Base-by-base conservation (phyloP, 1,284 basidiomycete genomes). In the Ceratobasidium sp. region DNA sequence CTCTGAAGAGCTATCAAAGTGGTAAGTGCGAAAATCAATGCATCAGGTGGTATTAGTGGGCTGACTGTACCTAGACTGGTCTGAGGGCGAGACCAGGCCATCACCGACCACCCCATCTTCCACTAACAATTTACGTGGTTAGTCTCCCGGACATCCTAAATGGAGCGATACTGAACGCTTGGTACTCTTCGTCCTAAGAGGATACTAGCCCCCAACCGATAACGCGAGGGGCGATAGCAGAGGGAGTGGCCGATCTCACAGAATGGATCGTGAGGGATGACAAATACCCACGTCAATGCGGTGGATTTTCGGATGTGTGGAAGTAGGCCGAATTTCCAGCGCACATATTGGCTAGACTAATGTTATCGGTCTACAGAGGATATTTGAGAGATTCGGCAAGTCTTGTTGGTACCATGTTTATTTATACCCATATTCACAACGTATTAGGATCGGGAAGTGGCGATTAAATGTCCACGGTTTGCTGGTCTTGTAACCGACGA, bases 401-500 rank as follows among this genome's bases (percentile, higher is more conserved):
- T 34, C 31, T 34, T 34, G 31, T 34, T 34, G 31, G 31, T 34
- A 6, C 31, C 31, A 34, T 34, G 31, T 34, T 34, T 34, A 34
- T 34, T 34, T 34, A 6, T n/a, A n/a, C 9, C 19, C 43, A 19
- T 46, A 48, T 4, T 48, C 22, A 48, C 46, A 11, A 11, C 11
- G 46, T 11, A 37, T 61, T 37, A 61, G 37, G 58, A 24, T 13
- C 58, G 31, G 19, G 29, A 34, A 16, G 58, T 61, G 16, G 58
- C 58, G 8, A 61, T 61, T 31, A 61, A 61, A 31, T 61, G 58
- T n/a, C 58, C 58, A 5, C 29, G 58, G 13, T 29, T 61, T 61
- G 14, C 16, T 22, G 34, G 58, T 16, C 13, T 34, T 34, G 31
- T 34, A 34, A 34, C 31, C 31, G 31, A 34, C 31, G 58, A 37